Base-by-base conservation (phyloP, 1,139 yeast species). In the Starmera stellimalicola region DNA sequence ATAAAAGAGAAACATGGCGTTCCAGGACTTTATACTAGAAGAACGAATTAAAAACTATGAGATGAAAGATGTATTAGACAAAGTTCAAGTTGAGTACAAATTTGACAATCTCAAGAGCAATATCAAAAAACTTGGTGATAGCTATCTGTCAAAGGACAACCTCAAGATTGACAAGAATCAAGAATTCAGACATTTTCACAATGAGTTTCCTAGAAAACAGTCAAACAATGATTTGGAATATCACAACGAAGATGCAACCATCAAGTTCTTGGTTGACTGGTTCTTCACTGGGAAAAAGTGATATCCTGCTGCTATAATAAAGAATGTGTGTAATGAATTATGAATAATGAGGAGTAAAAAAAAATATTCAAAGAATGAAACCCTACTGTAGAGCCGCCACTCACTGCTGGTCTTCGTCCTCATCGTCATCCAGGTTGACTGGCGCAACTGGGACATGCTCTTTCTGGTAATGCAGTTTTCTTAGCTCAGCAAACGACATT, bases 141-240 rank as follows among this genome's bases (percentile, higher is more conserved):
- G 24, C 24, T 20, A n/a, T 10, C n/a, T 10, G 10, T 20, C 10
- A 10, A 20, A 10, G 24, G n/a, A n/a, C n/a, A 2, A 38, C 36
- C 40, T 26, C 39, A 37, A 18, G 45, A 22, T 24, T n/a, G 30
- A 35, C 17, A 32, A 30, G 20, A 36, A 38, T 14, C 26, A 35
- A 29, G 37, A 37, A 12, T 29, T 27, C 20, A 29, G 31, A n/a
- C 47, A 40, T 26, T 48, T 45, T 32, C 45, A 40, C 36, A 39
- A 48, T 29, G 52, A 48, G 35, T 48, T 47, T 31, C 52, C 52
- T 6, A 30, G 51, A 16, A 41, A 41, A 29, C 51, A 47, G 35
- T 43, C 45, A 15, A 46, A 47, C 34, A 41, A 43, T 31, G 52
- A 48, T 29, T 27, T 43, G 33, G 47, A 45, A 15, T 48, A 48